phyloP scores from a whole-genome alignment of 2,329 filamentous ascomycete genomes.

The Beauveria scarabaeidicola region DNA sequence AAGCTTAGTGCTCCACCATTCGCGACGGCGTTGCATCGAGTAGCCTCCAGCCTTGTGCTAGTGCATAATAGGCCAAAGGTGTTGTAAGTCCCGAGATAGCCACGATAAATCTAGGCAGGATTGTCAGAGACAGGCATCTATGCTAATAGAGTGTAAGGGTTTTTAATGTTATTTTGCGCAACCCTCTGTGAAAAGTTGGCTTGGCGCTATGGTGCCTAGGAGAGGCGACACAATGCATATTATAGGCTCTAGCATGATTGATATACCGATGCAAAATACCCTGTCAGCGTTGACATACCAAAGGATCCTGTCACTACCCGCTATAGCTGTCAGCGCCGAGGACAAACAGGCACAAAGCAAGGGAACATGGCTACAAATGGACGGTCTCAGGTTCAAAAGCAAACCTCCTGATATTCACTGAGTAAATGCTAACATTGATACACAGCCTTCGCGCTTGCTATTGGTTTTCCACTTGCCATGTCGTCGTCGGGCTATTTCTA shows the following conservation, averaged over 20 bases:
- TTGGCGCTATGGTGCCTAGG: too few relatives aligned
- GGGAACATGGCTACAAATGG: background rate
- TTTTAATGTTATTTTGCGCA: too few relatives aligned
- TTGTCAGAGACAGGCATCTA: too few relatives aligned
- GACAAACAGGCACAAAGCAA: background rate
- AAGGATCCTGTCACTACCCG: background rate
- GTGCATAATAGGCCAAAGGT: background rate
- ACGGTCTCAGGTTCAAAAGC: background rate
- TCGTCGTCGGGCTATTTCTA: background rate
- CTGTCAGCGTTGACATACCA: background rate
- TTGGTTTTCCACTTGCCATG: background rate
- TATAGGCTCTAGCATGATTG: background rate
- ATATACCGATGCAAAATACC: background rate
- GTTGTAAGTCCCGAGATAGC: too few relatives aligned
- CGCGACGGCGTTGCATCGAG: background rate
- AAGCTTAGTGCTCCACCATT: conserved; percentile 9
- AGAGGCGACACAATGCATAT: too few relatives aligned
- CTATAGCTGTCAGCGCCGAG: background rate
- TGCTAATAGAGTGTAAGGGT: too few relatives aligned
- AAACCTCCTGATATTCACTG: background rate
- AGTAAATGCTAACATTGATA: background rate
- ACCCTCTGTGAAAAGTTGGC: too few relatives aligned
- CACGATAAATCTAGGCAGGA: too few relatives aligned
- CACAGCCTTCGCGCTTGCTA: background rate
- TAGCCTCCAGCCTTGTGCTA: background rate